Base-by-base conservation (phyloP, 352 stramenopile genomes). In the Globisporangium spinosum region DNA sequence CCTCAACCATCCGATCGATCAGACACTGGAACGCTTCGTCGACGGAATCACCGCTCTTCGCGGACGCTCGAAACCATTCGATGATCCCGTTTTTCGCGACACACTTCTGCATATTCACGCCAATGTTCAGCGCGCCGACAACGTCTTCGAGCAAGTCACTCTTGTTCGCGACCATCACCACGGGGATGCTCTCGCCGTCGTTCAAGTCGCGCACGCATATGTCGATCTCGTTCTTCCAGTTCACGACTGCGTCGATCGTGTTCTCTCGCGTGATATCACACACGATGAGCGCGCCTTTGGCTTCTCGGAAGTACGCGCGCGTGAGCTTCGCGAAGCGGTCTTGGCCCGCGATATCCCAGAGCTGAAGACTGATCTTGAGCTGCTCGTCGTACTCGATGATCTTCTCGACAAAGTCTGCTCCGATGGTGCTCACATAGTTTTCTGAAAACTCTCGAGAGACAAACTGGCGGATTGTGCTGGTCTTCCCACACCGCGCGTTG, bases 301-400 rank as follows among this genome's bases (percentile, higher is more conserved):
- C 88, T 45, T 91, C 79, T 43, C 83, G 77, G 63, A 97, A 97
- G 61, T 97, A 97, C 5, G 82, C 85, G 35, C 88, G 76, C 43
- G 88, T 97, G 59, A 97, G 80, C 69, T 95, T 93, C n/a, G 87
- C 89, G 58, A 96, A 97, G 5, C 88, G 80, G 65, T 97, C 89
- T 70, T 96, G 89, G 8, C 88, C 89, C 0, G 89, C 89, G 53
- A 96, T 96, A 63, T 97, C 88, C 89, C 89, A 96, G n/a, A 97
- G 73, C 69, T 95, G 85, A 34, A 94, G 76, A 43, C 82, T 88
- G 51, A 94, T 79, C 23, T 71, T 80, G 10, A 89, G 65, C 15
- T 78, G 68, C 2, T 77, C 74, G 35, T 90, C 78, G 45, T 90
- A 82, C 17, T 79, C 64, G n/a, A 97, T 78, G 34, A 79, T 68